These are phyloP conservation scores for Globisporangium irregulare DNA, from an alignment of 352 stramenopile species.

Conservation along the genomic window DNA sequence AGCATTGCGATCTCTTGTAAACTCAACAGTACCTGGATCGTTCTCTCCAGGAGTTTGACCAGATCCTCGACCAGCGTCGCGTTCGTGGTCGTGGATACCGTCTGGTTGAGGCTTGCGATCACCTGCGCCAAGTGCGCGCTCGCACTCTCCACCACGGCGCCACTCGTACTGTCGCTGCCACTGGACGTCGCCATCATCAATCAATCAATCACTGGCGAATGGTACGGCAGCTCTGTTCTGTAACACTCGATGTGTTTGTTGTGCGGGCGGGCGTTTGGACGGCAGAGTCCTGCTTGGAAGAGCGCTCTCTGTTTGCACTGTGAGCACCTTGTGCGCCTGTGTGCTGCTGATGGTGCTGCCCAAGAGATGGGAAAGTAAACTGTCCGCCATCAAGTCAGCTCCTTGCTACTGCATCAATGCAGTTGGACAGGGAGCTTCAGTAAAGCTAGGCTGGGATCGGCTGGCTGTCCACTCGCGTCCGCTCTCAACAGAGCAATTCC, in stretches of 20 bases:
- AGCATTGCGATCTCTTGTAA: neutral
- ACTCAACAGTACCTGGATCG: neutral
- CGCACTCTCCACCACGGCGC: neutral
- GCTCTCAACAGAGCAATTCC: neutral
- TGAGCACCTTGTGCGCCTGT: neutral
- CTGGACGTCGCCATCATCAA: neutral
- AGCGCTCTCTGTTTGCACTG: neutral
- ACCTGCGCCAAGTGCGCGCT: neutral
- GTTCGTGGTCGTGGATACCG: neutral
- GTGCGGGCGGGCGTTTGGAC: neutral
- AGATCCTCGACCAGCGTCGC: neutral
- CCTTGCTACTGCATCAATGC: neutral
- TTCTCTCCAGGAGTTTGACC: slow-evolving; percentile 4
- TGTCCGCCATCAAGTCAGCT: neutral
- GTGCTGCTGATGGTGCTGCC: neutral
- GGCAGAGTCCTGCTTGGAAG: neutral
- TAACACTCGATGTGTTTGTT: neutral
- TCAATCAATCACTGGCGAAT: neutral
- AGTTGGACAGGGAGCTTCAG: neutral
- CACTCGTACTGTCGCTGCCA: neutral
- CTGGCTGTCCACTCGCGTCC: neutral
- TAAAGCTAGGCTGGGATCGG: neutral
- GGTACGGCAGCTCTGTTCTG: neutral
- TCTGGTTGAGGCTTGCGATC: neutral
- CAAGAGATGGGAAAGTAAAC: neutral